Evolutionary conservation across 176 grass and related monocot genomes (phyloP).

Genomic region (sorghum (Sorghum bicolor)): Sorghum_bicolor_NCBIv3 NC_012873.2:56677001-56677500

Average conservation of each 20-base stretch:
- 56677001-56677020: not conserved
- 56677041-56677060: constrained; percentile 29
- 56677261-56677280: accelerated
- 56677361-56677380: too few relatives aligned
- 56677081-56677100: too few relatives aligned
- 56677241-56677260: accelerated
- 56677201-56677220: too few relatives aligned
- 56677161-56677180: constrained; percentile 14
- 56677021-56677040: not conserved
- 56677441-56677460: too few relatives aligned
- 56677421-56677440: too few relatives aligned
- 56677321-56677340: not conserved
- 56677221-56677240: not conserved
- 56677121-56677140: constrained; percentile 9
- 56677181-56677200: accelerated
- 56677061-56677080: not conserved
- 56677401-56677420: too few relatives aligned
- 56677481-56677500: too few relatives aligned
- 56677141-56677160: constrained; percentile 6
- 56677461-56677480: too few relatives aligned
- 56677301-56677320: not conserved
- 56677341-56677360: not conserved
- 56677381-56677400: too few relatives aligned
- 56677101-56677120: not conserved
- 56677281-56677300: not conserved